Evolutionary conservation across 306 rosid genomes (phyloP), one percentile per base, ranked within the genome.

Genomic region (Vicia faba): DNA sequence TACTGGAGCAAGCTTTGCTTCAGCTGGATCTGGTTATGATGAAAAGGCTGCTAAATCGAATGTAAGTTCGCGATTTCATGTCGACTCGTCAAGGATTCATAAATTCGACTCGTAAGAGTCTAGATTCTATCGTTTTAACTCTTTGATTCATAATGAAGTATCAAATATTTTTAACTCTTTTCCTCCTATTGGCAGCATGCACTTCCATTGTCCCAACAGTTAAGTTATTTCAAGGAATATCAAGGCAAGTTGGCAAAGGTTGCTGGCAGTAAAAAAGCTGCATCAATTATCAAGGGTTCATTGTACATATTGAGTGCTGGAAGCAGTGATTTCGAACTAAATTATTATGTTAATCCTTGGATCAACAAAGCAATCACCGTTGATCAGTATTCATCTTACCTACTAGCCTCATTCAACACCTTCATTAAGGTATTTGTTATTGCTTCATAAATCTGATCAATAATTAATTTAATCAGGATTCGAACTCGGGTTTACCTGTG

Each of bases 1-100:
- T 45, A 70, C 82, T 63, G 99, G 99, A 68, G 90, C 91, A 46
- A 95, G 91, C 81, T 95, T 95, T 72, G 99, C 97, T 70, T 95
- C 99, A 33, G 99, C 96, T 80, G 96, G 91, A 19, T 88, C 99
- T 9, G 97, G 99, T 68, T 95, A 88, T 51, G 99, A 95, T 72
- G 92, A 95, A 68, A 81, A 66, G 14, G 96, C 99, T 71, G 90
- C 97, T 44, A 12, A 0, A 58, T 59, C 80, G 65, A 95, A 78
- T 78, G 99, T 95, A 83, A 81, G 64, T 72, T 67, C 50, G 50
- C 7, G 3, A 44, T 44, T 5, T 13, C 5, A 29, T 29, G 36
- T 31, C 36, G 0, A 4, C 36, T 31, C 8, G 36, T 31, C 36
- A 31, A 31, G 36, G 36, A 31, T 31, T 31, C 36, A 31, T 31